These are phyloP conservation scores for Echites panduratus DNA, from an alignment of 257 asterid species.

Conservation along the genomic window DNA sequence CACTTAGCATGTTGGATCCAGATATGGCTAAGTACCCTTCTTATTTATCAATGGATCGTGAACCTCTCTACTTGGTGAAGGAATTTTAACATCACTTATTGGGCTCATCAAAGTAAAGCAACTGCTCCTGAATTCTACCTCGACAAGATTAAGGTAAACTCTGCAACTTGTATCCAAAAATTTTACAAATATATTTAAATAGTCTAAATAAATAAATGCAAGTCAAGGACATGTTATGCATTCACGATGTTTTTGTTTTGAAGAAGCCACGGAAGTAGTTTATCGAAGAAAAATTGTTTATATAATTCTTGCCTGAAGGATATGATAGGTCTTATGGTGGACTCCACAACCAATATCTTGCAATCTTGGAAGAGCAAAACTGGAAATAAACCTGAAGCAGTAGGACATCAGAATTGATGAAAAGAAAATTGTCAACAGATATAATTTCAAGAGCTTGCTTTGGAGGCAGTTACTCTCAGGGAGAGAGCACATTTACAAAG, in stretches of 20 bases:
- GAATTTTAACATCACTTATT: slow-evolving; percentile 57
- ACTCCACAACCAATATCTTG: slow-evolving; percentile 44
- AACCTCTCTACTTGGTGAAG: slow-evolving; percentile 65
- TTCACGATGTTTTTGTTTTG: not conserved
- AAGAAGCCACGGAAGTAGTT: not conserved
- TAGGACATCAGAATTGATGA: slow-evolving; percentile 42
- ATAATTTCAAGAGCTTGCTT: slow-evolving; percentile 74
- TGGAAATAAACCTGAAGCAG: slow-evolving; percentile 23
- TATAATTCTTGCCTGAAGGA: slow-evolving; percentile 27
- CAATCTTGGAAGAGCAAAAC: slow-evolving; percentile 47
- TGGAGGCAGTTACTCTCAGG: slow-evolving; percentile 55
- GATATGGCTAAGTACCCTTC: slow-evolving; percentile 55
- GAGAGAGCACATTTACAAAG: slow-evolving; percentile 48
- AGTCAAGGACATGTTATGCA: not conserved
- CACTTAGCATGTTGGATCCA: slow-evolving; percentile 42
- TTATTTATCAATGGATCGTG: slow-evolving; percentile 54
- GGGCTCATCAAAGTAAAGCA: slow-evolving; percentile 64
- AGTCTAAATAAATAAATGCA: not conserved
- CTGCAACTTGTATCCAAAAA: not conserved
- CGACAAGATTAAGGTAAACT: slow-evolving; percentile 57
- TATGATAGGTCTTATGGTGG: slow-evolving; percentile 51
- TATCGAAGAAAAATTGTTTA: not conserved
- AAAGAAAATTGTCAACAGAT: slow-evolving; percentile 61
- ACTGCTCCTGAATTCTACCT: slow-evolving; percentile 68
- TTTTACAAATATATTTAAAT: not conserved